Percentiles rank a stretch among this genome's conserved stretches.
Evolutionary conservation across 768 basidiomycete genomes (phyloP).

Genomic region (Hydnomerulius pinastri): DNA sequence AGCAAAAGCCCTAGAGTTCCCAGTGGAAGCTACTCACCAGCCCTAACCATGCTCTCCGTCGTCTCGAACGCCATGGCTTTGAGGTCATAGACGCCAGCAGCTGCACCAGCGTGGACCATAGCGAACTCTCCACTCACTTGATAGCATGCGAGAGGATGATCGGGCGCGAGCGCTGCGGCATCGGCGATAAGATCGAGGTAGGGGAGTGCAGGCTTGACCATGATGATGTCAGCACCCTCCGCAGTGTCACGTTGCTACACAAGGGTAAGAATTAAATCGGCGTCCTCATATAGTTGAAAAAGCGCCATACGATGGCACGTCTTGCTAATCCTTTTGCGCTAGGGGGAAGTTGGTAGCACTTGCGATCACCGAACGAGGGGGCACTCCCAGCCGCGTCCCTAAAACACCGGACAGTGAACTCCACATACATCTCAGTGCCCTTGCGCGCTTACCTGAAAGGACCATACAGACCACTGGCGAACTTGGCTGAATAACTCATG

Average conservation of each 20-base stretch:
- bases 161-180: constrained; percentile 74
- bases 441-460: constrained; percentile 76
- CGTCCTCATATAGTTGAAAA: not conserved
- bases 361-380: constrained; percentile 91
- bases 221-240: constrained; percentile 97
- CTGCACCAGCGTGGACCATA: constrained; percentile 94
- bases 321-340: constrained; percentile 85
- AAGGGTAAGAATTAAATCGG: constrained; percentile 1
- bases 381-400: constrained; percentile 98
- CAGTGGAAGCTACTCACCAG: constrained; percentile 55
- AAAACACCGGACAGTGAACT: constrained; percentile 1
- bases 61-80: constrained; percentile 94
- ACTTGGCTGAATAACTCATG: constrained; percentile 98
- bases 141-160: constrained; percentile 95
- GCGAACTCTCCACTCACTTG: constrained; percentile 98
- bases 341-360: constrained; percentile 97
- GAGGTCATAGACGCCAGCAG: constrained; percentile 91
- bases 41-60: constrained; percentile 87
- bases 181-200: constrained; percentile 97
- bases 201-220: constrained; percentile 96
- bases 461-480: constrained; percentile 92
- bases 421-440: not conserved
- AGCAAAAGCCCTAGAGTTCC: not conserved
- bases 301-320: constrained; percentile 81
- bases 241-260: constrained; percentile 77